Evolutionary conservation across 306 rosid genomes (phyloP), one percentile per base, ranked within the genome.

Genomic region (Glycine latifolia): DNA sequence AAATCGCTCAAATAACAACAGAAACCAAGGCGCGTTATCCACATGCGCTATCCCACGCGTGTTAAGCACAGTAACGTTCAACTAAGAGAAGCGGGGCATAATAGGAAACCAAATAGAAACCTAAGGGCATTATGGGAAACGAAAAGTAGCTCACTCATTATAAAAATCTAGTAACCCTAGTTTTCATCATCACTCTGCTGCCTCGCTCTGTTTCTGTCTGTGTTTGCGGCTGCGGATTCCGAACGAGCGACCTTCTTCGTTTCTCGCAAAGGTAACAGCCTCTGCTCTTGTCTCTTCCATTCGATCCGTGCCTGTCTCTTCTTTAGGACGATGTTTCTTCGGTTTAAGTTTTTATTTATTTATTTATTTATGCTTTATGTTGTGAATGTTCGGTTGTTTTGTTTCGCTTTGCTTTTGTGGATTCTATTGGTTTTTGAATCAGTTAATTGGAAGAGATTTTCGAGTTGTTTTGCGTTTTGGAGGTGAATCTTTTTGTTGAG

Each of bases 181-280:
- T 8, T 37, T 0, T 54, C 3, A 2, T 14, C 13, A 3, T 3
- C 79, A 50, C 75, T 63, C 61, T 74, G 66, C 68, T 10, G n/a
- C 3, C 58, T 48, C 8, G 12, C 14, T 41, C 75, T 5, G 4
- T 41, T 7, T 5, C 75, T 73, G 84, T 63, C 15, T 60, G 33
- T 13, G 6, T n/a, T 16, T 69, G 72, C 83, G 83, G 83, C 83
- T 70, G 87, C 74, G 84, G 16, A 9, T 75, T 68, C 79, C 2
- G 54, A 80, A 52, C 75, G 48, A 73, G 84, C 68, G 31, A 5
- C 31, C 49, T 16, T 68, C 75, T 26, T 26, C 31, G 13, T 0
- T 75, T 75, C 84, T 50, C 31, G 16, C 9, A 0, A 58, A 71
- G 87, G 81, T 59, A 68, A 9, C 58, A 67, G 3, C 56, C 10